A percentile compares a stretch with the other conserved stretches of the same genome.
phyloP scores from a whole-genome alignment of 176 grass and related monocot genomes.

The Echinochloa phyllopogon region DNA sequence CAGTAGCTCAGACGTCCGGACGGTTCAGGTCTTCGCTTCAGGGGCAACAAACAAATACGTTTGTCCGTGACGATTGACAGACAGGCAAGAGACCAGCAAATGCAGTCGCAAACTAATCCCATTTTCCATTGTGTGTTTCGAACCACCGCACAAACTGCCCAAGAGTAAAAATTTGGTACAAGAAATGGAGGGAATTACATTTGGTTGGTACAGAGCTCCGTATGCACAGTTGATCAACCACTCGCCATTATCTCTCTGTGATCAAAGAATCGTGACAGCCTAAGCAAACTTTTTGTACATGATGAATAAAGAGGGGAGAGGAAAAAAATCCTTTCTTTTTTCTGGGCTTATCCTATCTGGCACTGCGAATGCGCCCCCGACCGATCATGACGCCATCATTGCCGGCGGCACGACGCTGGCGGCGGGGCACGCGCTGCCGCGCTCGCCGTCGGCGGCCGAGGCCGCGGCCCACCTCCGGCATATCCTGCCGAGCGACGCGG shows the following conservation, averaged over 20 bases:
- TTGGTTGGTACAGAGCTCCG: conserved; percentile 8
- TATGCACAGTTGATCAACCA: conserved; percentile 55
- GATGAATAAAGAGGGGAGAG: background rate
- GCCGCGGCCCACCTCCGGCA: conserved; percentile 78
- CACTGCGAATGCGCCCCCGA: background rate
- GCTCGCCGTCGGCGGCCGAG: conserved; percentile 63
- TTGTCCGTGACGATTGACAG: too few species aligned
- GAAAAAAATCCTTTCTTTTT: background rate
- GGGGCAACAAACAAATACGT: too few species aligned
- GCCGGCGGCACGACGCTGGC: conserved; percentile 55
- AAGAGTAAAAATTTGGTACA: background rate
- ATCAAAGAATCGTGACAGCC: conserved; percentile 52
- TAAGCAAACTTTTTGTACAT: conserved; percentile 45
- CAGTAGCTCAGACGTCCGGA: conserved; percentile 37
- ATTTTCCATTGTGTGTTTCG: background rate
- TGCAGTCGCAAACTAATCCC: background rate
- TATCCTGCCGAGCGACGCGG: conserved; percentile 84
- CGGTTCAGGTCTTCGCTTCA: background rate
- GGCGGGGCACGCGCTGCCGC: conserved; percentile 48
- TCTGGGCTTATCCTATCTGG: conserved; percentile 14
- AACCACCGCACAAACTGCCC: background rate
- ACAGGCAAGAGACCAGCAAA: background rate
- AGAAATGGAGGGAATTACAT: background rate
- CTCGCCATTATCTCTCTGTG: conserved; percentile 33
- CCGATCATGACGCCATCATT: conserved; percentile 52